Conservation (phyloP, 345 rosid genomes). For the Erodium maritimum region DNA sequence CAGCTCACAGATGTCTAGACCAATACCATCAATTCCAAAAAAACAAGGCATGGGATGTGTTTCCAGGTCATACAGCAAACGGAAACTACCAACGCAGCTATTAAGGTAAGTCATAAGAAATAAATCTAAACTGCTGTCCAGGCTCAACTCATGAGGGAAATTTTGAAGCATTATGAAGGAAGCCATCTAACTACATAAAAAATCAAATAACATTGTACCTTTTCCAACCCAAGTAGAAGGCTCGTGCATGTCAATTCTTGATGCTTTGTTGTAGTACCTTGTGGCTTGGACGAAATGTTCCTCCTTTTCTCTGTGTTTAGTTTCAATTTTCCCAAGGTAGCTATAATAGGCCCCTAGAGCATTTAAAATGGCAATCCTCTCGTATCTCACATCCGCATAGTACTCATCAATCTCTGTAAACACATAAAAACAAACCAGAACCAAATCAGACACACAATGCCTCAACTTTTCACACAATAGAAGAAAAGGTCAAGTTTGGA, state of each 20-base stretch:
- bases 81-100: background rate
- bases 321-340: slow-evolving; percentile 88
- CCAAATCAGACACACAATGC: background rate
- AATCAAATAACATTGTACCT: slow-evolving; percentile 29
- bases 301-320: slow-evolving; percentile 77
- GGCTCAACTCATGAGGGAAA: background rate
- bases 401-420: slow-evolving; percentile 86
- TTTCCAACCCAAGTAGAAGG: slow-evolving; percentile 99
- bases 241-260: slow-evolving; percentile 95
- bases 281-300: slow-evolving; percentile 85
- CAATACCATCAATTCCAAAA: background rate
- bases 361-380: slow-evolving; percentile 90
- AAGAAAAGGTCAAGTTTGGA: background rate
- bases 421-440: background rate
- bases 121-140: background rate
- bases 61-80: background rate
- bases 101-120: background rate
- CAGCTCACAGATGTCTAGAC: background rate
- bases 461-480: background rate
- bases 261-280: slow-evolving; percentile 76
- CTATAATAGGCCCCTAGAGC: slow-evolving; percentile 91
- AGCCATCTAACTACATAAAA: background rate
- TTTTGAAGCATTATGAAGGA: background rate
- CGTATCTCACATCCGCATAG: slow-evolving; percentile 91
- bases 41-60: background rate